These are phyloP conservation scores for Zygosaccharomyces pseudorouxii DNA, from an alignment of 805 yeast species.

Conservation along the genomic window DNA sequence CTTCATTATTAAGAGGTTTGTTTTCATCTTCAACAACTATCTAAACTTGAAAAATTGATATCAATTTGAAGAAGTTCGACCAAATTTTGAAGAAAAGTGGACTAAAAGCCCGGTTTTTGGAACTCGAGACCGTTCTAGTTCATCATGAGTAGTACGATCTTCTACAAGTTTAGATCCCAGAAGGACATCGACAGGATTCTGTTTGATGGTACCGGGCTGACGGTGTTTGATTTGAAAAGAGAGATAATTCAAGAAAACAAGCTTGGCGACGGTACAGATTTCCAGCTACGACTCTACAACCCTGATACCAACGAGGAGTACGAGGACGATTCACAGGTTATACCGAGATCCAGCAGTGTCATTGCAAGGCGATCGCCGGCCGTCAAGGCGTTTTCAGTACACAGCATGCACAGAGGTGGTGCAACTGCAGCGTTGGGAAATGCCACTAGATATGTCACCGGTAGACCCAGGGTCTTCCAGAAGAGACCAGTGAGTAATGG, in stretches of 20 bases:
- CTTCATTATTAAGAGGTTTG: conserved; percentile 1
- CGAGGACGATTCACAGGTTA: conserved; percentile 83
- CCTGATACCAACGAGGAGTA: conserved; percentile 72
- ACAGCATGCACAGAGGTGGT: conserved; percentile 28
- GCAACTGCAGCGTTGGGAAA: conserved; percentile 45
- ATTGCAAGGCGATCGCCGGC: conserved; percentile 78
- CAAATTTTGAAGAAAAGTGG: background rate
- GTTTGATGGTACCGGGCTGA: conserved; percentile 95
- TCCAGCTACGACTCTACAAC: conserved; percentile 67
- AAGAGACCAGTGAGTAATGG: conserved; percentile 20
- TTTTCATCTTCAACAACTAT: conserved; percentile 1
- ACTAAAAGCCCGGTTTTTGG: background rate
- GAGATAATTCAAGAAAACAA: conserved; percentile 81
- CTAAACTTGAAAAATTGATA: background rate
- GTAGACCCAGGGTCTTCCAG: conserved; percentile 54
- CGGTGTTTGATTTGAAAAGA: conserved; percentile 89
- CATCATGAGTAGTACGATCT: conserved; percentile 84
- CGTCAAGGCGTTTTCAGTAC: conserved; percentile 28
- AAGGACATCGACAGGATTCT: conserved; percentile 69
- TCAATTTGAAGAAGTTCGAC: background rate
- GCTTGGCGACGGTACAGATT: conserved; percentile 78
- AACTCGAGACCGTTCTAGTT: conserved; percentile 12
- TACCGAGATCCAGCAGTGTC: conserved; percentile 83
- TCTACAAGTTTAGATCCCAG: conserved; percentile 82
- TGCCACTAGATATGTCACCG: conserved; percentile 67